Conservation (phyloP, 179 eudicot genomes). For the Heliamphora pulchella region DNA sequence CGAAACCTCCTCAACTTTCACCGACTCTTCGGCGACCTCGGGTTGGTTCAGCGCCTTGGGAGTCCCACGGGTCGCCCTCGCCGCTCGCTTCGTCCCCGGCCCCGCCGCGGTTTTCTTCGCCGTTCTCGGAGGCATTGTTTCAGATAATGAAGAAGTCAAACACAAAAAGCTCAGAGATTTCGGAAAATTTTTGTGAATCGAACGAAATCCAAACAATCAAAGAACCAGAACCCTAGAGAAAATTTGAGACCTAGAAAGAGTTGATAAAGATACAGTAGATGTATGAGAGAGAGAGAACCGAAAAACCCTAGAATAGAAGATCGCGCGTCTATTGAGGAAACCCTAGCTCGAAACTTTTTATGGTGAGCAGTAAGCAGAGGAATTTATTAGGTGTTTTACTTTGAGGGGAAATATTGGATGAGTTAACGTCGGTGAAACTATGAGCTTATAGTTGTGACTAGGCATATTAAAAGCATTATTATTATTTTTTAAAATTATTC, state of each 20-base stretch:
- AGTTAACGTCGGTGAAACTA: too few relatives aligned
- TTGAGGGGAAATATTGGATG: too few relatives aligned
- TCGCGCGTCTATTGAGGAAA: not conserved
- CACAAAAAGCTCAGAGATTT: not conserved
- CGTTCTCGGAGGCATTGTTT: constrained; percentile 44
- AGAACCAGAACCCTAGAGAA: not conserved
- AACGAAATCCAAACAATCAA: not conserved
- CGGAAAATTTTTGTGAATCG: too few relatives aligned
- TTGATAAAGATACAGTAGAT: not conserved
- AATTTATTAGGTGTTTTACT: not conserved
- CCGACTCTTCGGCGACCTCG: constrained; percentile 11
- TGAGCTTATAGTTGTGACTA: too few relatives aligned
- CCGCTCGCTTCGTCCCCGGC: constrained; percentile 33
- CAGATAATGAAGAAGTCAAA: not conserved
- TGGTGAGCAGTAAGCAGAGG: not conserved
- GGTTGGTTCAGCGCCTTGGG: constrained; percentile 17
- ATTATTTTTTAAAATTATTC: too few relatives aligned
- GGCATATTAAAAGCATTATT: too few relatives aligned
- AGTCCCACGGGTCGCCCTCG: constrained; percentile 23
- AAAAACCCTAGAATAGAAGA: not conserved
- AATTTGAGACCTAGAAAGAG: not conserved
- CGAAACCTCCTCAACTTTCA: constrained; percentile 17
- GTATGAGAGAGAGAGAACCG: not conserved
- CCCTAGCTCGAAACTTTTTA: not conserved
- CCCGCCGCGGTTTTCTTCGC: constrained; percentile 33